Evolutionary conservation across 495 filamentous ascomycete genomes (phyloP), one percentile per base, ranked within the genome.

Genomic region (Aspergillus bridgeri): DNA sequence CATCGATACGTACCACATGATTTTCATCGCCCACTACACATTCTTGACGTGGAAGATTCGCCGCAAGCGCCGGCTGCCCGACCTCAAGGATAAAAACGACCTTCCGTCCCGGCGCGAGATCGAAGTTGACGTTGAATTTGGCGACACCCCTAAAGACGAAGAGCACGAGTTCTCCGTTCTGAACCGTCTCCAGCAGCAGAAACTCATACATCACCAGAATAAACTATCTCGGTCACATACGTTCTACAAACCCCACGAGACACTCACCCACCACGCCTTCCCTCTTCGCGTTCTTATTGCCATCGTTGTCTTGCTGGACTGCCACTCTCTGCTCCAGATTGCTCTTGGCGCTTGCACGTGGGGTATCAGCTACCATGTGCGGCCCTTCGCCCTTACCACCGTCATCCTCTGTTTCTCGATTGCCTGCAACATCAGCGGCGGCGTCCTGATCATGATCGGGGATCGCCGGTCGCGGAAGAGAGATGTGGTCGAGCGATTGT

Each of bases 241-340:
- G 2, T 93, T 91, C 70, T 93, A 91, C 76, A 90, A 89, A 65
- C 89, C 89, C 1, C 88, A 93, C 71, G 89, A 91, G 72, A 92
- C 89, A 0, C 71, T 81, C 42, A 92, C 89, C 2, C 89, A 93
- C 64, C 80, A 86, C 64, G 89, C 89, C 6, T 93, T 92, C 62
- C 89, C 89, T 0, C 75, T 89, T 7, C 80, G 81, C 38, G 72
- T 89, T 19, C 81, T 92, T 25, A 74, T 92, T 43, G 80, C 87
- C 42, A 82, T 91, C 42, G 85, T 91, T 3, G 76, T 88, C 19
- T 69, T 93, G n/a, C 76, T 93, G 0, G 89, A 92, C 63, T 82
- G 81, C 50, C 89, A 93, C 65, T 87, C 83, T 9, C 68, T 85
- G 15, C 75, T 93, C 47, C 89, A 93, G 65, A 88, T 93, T 57